phyloP scores from a whole-genome alignment of 2,329 filamentous ascomycete genomes.

The Paraphaeosphaeria sporulosa region DNA sequence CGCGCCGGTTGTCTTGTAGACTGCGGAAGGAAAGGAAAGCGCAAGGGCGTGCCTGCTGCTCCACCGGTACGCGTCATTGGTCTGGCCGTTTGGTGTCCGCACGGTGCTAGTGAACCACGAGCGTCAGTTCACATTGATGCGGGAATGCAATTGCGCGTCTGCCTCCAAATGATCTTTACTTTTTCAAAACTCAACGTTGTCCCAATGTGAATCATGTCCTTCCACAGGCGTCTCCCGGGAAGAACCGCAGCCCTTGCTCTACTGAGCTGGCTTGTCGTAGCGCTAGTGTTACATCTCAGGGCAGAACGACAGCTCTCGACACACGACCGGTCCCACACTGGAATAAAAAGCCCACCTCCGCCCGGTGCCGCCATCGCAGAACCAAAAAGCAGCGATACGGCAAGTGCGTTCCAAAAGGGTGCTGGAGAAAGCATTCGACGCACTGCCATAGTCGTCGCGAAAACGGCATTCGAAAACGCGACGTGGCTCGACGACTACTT shows the following conservation, averaged over 20 bases:
- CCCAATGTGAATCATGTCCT: conserved; percentile 31
- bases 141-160: conserved; percentile 1
- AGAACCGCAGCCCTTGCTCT: conserved; percentile 36
- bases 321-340: conserved; percentile 24
- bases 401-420: conserved; percentile 3
- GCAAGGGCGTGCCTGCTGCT: conserved; percentile 6
- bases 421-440: conserved; percentile 22
- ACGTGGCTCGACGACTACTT: conserved; percentile 52
- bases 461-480: conserved; percentile 47
- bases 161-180: neutral
- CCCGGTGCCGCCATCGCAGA: neutral
- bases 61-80: conserved; percentile 3
- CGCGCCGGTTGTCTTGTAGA: neutral
- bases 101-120: neutral
- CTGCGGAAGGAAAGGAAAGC: neutral
- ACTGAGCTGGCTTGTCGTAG: conserved; percentile 27
- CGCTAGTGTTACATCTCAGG: conserved; percentile 40
- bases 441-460: conserved; percentile 50
- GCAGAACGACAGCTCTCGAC: conserved; percentile 32
- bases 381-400: conserved; percentile 9
- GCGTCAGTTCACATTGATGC: neutral
- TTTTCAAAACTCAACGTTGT: neutral
- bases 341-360: neutral
- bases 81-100: conserved; percentile 1
- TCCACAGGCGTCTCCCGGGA: conserved; percentile 34